phyloP scores from a whole-genome alignment of 257 asterid species.

The Salvia splendens region DNA sequence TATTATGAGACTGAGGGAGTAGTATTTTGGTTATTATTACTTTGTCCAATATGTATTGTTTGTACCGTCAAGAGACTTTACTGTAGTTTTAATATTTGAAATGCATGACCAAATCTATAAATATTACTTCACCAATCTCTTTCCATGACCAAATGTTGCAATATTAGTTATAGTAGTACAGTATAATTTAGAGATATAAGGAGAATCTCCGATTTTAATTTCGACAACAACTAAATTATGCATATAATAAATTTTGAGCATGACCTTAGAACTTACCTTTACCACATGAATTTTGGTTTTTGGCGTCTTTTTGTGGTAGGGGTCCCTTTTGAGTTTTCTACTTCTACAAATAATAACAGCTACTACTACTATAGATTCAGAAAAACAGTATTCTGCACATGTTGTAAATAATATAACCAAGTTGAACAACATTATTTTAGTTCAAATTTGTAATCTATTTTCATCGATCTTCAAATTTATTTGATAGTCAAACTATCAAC shows the following conservation, averaged over 20 bases:
- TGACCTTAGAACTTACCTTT: background rate
- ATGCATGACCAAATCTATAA: background rate
- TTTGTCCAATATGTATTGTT: no score
- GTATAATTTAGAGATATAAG: background rate
- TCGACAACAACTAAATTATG: background rate
- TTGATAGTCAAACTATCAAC: background rate
- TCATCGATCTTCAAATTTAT: no score
- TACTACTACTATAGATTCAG: background rate
- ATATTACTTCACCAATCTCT: background rate
- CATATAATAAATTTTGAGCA: background rate
- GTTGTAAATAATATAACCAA: background rate
- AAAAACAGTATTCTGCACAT: background rate
- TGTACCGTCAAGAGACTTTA: background rate
- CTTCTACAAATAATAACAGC: background rate
- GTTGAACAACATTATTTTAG: background rate
- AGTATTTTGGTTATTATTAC: no score
- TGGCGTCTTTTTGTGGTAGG: background rate
- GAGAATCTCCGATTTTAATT: background rate
- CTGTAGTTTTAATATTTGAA: background rate
- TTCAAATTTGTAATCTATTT: no score
- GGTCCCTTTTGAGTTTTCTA: constrained; percentile 1
- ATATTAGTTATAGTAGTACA: no score
- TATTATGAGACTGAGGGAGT: no score
- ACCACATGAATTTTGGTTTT: background rate
- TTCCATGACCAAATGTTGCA: background rate